Base-by-base conservation (phyloP, 1,284 basidiomycete genomes). In the Lentinula novae-zelandiae region DNA sequence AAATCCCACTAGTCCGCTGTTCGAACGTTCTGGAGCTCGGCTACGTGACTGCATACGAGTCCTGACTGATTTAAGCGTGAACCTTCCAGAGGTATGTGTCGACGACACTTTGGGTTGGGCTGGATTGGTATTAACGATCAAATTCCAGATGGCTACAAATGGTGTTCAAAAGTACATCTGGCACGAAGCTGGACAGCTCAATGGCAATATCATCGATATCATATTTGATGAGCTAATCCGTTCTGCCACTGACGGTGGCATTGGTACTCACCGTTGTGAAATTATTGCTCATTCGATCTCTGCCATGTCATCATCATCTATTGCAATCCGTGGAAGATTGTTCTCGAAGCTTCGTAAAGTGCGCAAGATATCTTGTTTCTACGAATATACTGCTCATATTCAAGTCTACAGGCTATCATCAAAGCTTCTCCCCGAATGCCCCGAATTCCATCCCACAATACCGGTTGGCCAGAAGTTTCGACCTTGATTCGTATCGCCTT, bases 381-480 rank as follows among this genome's bases (percentile, higher is more conserved):
- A n/a, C 34, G 38, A 20, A 56, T 56, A 58, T 4, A 63, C 66
- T 31, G 70, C 60, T 54, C 3, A 15, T 36, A 36, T 40, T 44
- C 8, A 48, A 8, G 17, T 49, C 60, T 49, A 0, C 60, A 91
- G 89, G 85, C 86, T 31, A 80, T 94, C 61, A 86, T 86, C 50
- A 82, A 92, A 82, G 77, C 90, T 1, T 86, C 89, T 53, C 78
- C 84, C 86, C 38, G 76, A 67, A 57, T 70, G n/a, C 58, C 63
- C 3, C 76, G 74, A 57, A 80, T 81, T 10, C 79, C 95, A 2
- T 77, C 82, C 1, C 86, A 92, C 51, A 92, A 92, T 71, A 73
- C 82, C 0, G 85, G 89, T 62, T 96, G 93, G 92, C 85, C 82
- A 63, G 93, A 96, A 70, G 90, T 96, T 10, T 87, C 90, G 2